Percentiles rank a stretch among this genome's conserved stretches.
Conservation (phyloP, 768 basidiomycete genomes). For the Cystobasidium tubakii region DNA sequence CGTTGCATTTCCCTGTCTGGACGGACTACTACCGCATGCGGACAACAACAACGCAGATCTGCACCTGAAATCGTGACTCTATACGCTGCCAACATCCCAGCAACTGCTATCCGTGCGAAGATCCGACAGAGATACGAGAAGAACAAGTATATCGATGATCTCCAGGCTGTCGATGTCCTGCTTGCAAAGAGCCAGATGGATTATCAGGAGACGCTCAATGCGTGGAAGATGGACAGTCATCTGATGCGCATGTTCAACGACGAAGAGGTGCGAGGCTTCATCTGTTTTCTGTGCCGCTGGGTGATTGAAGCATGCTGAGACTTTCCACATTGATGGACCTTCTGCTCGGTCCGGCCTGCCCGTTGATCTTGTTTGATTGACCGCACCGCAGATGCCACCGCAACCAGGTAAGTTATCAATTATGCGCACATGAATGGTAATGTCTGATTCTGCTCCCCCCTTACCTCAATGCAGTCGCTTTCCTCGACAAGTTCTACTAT, state of each 20-base stretch:
- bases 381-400: neutral
- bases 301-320: neutral
- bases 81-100: slow-evolving; percentile 70
- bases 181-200: slow-evolving; percentile 77
- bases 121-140: slow-evolving; percentile 81
- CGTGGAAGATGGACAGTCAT: slow-evolving; percentile 36
- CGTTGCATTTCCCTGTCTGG: neutral
- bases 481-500: slow-evolving; percentile 33
- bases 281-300: neutral
- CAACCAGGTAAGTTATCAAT: slow-evolving; percentile 9
- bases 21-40: too few species aligned
- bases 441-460: neutral
- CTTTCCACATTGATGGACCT: neutral
- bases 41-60: slow-evolving; percentile 56
- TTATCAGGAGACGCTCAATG: slow-evolving; percentile 63
- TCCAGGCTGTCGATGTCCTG: slow-evolving; percentile 74
- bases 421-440: neutral
- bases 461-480: neutral
- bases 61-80: slow-evolving; percentile 82
- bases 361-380: neutral
- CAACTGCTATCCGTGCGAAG: slow-evolving; percentile 68
- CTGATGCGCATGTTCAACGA: slow-evolving; percentile 14
- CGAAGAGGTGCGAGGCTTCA: neutral
- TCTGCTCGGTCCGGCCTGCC: neutral
- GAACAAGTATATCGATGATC: slow-evolving; percentile 74